Conservation (phyloP, 371 early-diverging fungal species). For the Mortierella polycephala region DNA sequence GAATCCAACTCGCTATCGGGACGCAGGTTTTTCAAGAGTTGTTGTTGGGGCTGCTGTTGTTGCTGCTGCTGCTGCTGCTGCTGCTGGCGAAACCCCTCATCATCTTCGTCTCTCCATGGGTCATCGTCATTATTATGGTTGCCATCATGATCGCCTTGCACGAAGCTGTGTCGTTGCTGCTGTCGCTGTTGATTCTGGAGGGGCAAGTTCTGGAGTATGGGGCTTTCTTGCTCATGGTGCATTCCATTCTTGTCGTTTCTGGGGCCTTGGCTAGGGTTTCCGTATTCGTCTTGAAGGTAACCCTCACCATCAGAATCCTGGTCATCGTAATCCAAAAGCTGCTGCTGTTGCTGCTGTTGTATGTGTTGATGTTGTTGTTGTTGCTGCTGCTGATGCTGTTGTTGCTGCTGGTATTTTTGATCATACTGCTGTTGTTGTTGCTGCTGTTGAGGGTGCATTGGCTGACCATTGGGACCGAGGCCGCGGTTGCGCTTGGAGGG, state of each 20-base stretch:
- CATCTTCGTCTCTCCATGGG: slow-evolving; percentile 44
- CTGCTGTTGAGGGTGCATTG: slow-evolving; percentile 26
- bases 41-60: no score
- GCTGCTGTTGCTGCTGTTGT: slow-evolving; percentile 30
- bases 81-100: slow-evolving; percentile 23
- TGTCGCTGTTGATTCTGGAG: slow-evolving; percentile 19
- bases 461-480: slow-evolving; percentile 32
- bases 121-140: slow-evolving; percentile 25
- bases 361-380: slow-evolving; percentile 23
- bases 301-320: slow-evolving; percentile 36
- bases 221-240: slow-evolving; percentile 16
- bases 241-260: slow-evolving; percentile 1
- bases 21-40: slow-evolving; percentile 18
- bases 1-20: slow-evolving; percentile 41
- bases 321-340: slow-evolving; percentile 39
- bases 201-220: slow-evolving; percentile 13
- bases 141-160: slow-evolving; percentile 11
- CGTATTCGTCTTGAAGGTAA: slow-evolving; percentile 25
- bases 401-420: slow-evolving; percentile 26
- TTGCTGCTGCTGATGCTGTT: slow-evolving; percentile 18
- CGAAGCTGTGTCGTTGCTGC: slow-evolving; percentile 33
- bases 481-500: slow-evolving; percentile 47
- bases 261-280: slow-evolving; percentile 4
- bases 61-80: slow-evolving; percentile 16
- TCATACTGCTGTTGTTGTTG: slow-evolving; percentile 36